Evolutionary conservation across 108 stramenopile species (phyloP).

Genomic region (Fistulifera solaris): DNA sequence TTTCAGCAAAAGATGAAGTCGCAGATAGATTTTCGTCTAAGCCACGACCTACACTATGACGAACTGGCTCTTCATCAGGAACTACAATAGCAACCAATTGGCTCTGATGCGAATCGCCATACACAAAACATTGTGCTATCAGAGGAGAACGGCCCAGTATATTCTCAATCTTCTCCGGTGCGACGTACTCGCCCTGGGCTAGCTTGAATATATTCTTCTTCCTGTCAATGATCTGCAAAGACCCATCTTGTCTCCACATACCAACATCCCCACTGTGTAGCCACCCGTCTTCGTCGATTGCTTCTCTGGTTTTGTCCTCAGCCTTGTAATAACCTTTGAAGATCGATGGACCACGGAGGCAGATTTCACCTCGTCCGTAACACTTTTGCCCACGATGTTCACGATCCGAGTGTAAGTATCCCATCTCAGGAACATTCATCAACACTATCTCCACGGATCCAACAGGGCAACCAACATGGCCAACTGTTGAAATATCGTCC

Average conservation of each 20-base stretch:
- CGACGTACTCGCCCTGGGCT: constrained; percentile 89
- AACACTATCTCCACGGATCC: constrained; percentile 79
- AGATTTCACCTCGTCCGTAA: constrained; percentile 90
- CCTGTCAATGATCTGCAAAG: constrained; percentile 92
- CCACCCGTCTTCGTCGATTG: constrained; percentile 93
- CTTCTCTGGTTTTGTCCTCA: constrained; percentile 84
- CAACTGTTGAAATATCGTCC: constrained; percentile 70
- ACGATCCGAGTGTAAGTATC: constrained; percentile 81
- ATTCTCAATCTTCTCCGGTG: constrained; percentile 97
- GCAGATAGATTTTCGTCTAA: neutral
- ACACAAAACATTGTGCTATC: constrained; percentile 86
- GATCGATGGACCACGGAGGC: constrained; percentile 87
- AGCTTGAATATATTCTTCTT: constrained; percentile 99
- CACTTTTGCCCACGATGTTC: constrained; percentile 70
- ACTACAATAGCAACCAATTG: constrained; percentile 86
- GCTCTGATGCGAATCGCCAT: constrained; percentile 90
- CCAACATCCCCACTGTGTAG: constrained; percentile 96
- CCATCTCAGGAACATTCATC: constrained; percentile 93
- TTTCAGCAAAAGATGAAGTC: constrained; percentile 36
- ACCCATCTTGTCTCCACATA: constrained; percentile 85
- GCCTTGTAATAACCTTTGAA: constrained; percentile 97
- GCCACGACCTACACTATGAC: constrained; percentile 24
- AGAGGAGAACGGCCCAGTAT: constrained; percentile 65
- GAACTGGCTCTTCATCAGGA: constrained; percentile 84
- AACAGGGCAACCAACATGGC: constrained; percentile 91